phyloP scores from a whole-genome alignment of 129 eudicot genomes.

The Tagetes erecta region DNA sequence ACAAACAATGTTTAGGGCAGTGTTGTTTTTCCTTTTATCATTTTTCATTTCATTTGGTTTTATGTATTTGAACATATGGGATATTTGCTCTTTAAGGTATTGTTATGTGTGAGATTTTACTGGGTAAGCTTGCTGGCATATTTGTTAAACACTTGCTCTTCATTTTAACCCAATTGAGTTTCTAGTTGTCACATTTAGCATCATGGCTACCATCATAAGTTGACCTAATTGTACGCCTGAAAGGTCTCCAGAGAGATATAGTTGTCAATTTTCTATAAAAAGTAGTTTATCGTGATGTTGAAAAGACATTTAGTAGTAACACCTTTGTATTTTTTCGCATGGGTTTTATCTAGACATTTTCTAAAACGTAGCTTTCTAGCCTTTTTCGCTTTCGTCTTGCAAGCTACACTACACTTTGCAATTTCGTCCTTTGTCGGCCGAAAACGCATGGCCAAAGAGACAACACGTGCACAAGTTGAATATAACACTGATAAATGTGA shows the following conservation, averaged over 20 bases:
- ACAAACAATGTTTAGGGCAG: constrained; percentile 11
- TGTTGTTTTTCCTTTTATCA: background rate
- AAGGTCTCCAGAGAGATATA: too few relatives aligned
- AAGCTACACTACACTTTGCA: background rate
- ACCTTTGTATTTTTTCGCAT: background rate
- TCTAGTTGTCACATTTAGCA: background rate
- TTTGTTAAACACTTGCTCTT: too few relatives aligned
- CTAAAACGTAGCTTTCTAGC: background rate
- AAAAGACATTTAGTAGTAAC: background rate
- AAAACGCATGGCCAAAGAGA: background rate
- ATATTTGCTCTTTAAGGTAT: background rate
- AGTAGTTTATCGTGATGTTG: background rate
- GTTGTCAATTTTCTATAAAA: background rate
- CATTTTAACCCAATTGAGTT: background rate
- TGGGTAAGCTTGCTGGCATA: too few relatives aligned
- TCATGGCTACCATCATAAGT: background rate
- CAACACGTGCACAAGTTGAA: constrained; percentile 10
- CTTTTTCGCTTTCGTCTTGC: background rate
- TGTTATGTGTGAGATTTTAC: background rate
- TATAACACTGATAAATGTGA: background rate
- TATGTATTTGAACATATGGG: background rate
- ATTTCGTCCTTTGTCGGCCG: background rate
- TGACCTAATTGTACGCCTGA: too few relatives aligned
- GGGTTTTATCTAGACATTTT: background rate
- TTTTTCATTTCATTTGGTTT: background rate